A percentile compares a stretch with the other conserved stretches of the same genome.
Conservation (phyloP, 2,329 filamentous ascomycete genomes). For the Colletotrichum acutatum region DNA sequence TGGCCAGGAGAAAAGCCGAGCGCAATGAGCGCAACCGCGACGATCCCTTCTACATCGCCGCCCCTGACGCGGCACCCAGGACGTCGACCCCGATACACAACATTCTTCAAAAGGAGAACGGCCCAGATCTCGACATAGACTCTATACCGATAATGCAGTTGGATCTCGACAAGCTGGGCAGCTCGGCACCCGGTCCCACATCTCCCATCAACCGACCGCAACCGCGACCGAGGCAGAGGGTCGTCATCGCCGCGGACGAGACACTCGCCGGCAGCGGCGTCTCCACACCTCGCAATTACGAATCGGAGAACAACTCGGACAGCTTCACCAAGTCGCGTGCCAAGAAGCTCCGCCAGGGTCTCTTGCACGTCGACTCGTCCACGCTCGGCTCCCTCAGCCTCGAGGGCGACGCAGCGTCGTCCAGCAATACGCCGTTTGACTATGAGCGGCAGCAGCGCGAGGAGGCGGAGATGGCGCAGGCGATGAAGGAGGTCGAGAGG, state of each 20-base stretch:
- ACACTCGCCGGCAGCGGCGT: constrained; percentile 68
- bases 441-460: constrained; percentile 77
- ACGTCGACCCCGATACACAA: constrained; percentile 82
- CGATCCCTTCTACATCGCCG: constrained; percentile 92
- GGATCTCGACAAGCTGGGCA: constrained; percentile 71
- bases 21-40: constrained; percentile 86
- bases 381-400: constrained; percentile 80
- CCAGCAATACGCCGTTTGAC: constrained; percentile 55
- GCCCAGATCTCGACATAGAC: constrained; percentile 87
- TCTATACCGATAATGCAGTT: constrained; percentile 96
- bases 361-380: constrained; percentile 90
- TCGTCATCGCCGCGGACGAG: constrained; percentile 79
- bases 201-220: constrained; percentile 45
- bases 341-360: constrained; percentile 66
- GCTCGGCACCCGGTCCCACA: constrained; percentile 39
- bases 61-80: constrained; percentile 63
- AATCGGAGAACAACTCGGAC: constrained; percentile 65
- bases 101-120: constrained; percentile 78
- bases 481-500: constrained; percentile 88
- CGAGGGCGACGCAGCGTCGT: constrained; percentile 58
- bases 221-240: constrained; percentile 64
- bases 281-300: constrained; percentile 62
- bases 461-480: constrained; percentile 88
- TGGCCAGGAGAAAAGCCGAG: constrained; percentile 80
- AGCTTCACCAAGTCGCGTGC: constrained; percentile 59